These are phyloP conservation scores for Penicillium alfredii DNA, from an alignment of 495 filamentous ascomycete genomes.

Conservation along the genomic window DNA sequence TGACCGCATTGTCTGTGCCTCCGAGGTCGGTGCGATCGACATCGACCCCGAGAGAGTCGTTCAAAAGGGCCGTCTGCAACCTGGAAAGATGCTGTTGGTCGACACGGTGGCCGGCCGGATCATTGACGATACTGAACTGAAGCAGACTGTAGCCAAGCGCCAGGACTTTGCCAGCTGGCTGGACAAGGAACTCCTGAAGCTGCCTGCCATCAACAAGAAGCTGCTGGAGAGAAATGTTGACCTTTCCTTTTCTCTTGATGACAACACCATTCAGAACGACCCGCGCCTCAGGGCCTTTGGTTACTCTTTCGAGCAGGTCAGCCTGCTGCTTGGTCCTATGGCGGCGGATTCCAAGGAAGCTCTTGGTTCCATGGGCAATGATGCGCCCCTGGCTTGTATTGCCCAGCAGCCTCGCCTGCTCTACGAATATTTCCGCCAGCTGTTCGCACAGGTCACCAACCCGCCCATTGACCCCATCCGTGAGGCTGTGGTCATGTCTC, in stretches of 20 bases:
- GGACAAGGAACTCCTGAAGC: constrained; percentile 75
- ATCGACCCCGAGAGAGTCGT: constrained; percentile 87
- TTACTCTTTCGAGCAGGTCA: constrained; percentile 96
- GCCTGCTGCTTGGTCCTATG: constrained; percentile 91
- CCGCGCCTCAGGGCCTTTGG: constrained; percentile 82
- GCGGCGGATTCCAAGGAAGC: constrained; percentile 98
- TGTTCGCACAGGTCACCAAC: constrained; percentile 99
- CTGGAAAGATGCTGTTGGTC: constrained; percentile 95
- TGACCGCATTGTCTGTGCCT: constrained; percentile 97
- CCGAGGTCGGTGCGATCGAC: constrained; percentile 90
- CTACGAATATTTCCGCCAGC: constrained; percentile 97
- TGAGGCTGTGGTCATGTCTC: constrained; percentile 98
- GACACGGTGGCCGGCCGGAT: constrained; percentile 94
- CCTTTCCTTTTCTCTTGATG: constrained; percentile 60
- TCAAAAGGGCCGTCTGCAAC: constrained; percentile 92
- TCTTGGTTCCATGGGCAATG: constrained; percentile 99
- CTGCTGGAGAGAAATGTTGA: constrained; percentile 55
- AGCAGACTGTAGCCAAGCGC: constrained; percentile 77
- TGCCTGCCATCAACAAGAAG: constrained; percentile 64
- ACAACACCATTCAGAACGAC: constrained; percentile 76
- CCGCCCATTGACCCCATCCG: constrained; percentile 97
- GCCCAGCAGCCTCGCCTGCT: constrained; percentile 83
- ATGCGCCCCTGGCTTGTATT: constrained; percentile 90
- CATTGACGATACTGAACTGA: constrained; percentile 92
- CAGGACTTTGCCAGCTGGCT: constrained; percentile 87